A percentile compares a stretch with the other conserved stretches of the same genome.
Evolutionary conservation across 2,329 filamentous ascomycete species (phyloP).

Genomic region (Curvularia sp.): DNA sequence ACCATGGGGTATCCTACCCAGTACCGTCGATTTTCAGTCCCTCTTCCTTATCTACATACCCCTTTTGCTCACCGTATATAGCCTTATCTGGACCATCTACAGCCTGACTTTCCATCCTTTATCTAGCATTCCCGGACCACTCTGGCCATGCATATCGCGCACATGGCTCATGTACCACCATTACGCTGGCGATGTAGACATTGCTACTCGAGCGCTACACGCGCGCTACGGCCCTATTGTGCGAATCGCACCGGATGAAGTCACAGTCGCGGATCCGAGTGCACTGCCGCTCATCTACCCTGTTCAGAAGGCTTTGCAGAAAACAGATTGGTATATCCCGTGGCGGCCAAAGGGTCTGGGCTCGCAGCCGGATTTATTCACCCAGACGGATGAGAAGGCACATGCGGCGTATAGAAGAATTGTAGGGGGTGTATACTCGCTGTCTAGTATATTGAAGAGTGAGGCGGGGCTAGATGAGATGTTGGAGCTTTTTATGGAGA

Average conservation of each 20-base stretch:
- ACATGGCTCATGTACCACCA: conserved; percentile 37
- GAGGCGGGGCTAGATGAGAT: conserved; percentile 26
- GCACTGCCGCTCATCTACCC: conserved; percentile 33
- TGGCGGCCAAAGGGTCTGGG: conserved; percentile 28
- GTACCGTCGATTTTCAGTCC: not conserved
- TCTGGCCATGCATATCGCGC: conserved; percentile 36
- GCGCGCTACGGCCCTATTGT: conserved; percentile 53
- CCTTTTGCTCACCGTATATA: conserved; percentile 11
- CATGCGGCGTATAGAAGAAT: conserved; percentile 24
- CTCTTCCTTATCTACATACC: conserved; percentile 12
- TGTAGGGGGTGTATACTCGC: conserved; percentile 25
- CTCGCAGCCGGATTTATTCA: conserved; percentile 27
- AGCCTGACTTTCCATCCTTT: conserved; percentile 30
- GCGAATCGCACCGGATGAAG: conserved; percentile 57
- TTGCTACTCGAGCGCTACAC: conserved; percentile 23
- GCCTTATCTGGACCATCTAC: conserved; percentile 25
- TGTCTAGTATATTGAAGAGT: conserved; percentile 25
- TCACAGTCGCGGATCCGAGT: conserved; percentile 24
- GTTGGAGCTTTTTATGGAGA: conserved; percentile 15
- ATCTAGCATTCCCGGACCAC: conserved; percentile 29
- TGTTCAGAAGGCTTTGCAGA: conserved; percentile 26
- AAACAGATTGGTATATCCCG: conserved; percentile 35
- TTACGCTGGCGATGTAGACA: conserved; percentile 32
- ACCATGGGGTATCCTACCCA: not conserved
- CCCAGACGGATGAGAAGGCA: conserved; percentile 22